phyloP scores from a whole-genome alignment of 441 rosid species.

The Gossypium gossypioides region DNA sequence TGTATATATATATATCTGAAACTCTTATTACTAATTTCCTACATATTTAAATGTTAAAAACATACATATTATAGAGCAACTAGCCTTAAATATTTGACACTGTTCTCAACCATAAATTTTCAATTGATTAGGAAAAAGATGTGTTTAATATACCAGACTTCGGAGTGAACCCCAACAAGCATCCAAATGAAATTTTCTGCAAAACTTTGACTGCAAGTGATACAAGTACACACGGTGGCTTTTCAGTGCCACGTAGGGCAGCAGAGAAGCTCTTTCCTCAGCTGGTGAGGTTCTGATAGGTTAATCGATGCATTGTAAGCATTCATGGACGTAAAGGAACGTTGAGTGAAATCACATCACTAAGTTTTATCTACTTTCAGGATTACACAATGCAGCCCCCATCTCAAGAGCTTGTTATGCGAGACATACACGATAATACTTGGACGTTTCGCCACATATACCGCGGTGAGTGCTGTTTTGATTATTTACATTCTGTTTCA shows the following conservation, averaged over 20 bases:
- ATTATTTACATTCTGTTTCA: constrained; percentile 23
- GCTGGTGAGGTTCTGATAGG: constrained; percentile 37
- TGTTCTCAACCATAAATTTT: not conserved
- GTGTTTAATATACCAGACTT: constrained; percentile 78
- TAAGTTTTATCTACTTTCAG: constrained; percentile 22
- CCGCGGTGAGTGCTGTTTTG: constrained; percentile 43
- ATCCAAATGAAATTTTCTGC: constrained; percentile 87
- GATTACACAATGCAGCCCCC: constrained; percentile 92
- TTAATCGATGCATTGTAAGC: not conserved
- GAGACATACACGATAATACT: constrained; percentile 78
- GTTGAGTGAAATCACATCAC: not conserved
- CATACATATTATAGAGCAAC: not conserved
- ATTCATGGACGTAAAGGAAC: not conserved
- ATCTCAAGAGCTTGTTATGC: constrained; percentile 82
- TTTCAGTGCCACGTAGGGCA: constrained; percentile 95
- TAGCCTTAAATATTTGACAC: not conserved
- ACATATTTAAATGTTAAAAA: not conserved
- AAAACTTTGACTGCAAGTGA: constrained; percentile 89
- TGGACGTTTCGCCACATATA: constrained; percentile 96
- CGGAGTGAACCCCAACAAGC: constrained; percentile 71
- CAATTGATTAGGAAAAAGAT: constrained; percentile 59
- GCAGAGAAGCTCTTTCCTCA: constrained; percentile 96
- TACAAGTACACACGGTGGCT: constrained; percentile 96
- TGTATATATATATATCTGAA: not conserved
- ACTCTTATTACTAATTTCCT: not conserved